Evolutionary conservation across 345 rosid genomes (phyloP), one percentile per base, ranked within the genome.

Genomic region (Brassica incana): DNA sequence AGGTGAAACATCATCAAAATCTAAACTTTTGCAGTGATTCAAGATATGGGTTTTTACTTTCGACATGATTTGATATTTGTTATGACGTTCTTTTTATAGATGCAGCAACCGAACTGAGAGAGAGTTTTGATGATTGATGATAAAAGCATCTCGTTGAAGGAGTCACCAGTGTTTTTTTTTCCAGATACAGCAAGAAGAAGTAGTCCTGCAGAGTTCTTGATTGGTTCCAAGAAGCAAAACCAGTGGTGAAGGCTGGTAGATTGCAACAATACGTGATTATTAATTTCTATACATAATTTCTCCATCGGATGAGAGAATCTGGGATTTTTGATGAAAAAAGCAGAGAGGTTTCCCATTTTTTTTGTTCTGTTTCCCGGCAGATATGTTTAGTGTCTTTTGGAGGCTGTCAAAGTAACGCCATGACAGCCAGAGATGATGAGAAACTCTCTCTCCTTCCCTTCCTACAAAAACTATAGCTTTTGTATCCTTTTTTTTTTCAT

Each of bases 101-200:
- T 81, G 83, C 80, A 76, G 58, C 83, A 76, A 58, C 78, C 73
- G 71, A 81, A 81, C 80, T 80, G 74, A 81, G 70, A 81, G 59
- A 65, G 63, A 62, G 54, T 3, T 14, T 27, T 69, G 75, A 80
- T 52, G 75, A 74, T 50, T 33, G 82, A 74, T 33, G 82, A 74
- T 79, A 50, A 50, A 5, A 69, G 38, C 80, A 80, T 64, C 35
- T 81, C 73, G 50, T 10, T 71, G 83, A 60, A 54, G 60, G 58
- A 16, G 25, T 69, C 76, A 65, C 50, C n/a, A 43, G 0, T 43
- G 50, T 43, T 43, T 45, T 45, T 36, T 36, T 40, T 50, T 63
- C 59, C 68, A 70, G 73, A 60, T 71, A 71, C 54, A 45, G 54
- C 54, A 1, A 45, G 54, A 58, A 58, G 9, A 58, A 14, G 4